Evolutionary conservation across 176 grass and related monocot genomes (phyloP), one percentile per base, ranked within the genome.

Genomic region (Luzula sylvatica): DNA sequence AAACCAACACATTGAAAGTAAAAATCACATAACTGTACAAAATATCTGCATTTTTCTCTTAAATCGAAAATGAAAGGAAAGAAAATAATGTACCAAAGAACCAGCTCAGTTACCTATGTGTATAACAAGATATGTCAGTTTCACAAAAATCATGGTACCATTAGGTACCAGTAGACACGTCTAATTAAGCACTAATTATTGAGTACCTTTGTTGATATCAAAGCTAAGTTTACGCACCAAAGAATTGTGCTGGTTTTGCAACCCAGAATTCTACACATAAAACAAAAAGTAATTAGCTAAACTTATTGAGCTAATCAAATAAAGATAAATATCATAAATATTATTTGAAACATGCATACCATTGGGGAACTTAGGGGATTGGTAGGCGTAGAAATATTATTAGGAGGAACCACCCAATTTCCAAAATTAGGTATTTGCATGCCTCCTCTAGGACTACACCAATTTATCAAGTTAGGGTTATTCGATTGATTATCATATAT

Each of bases 141-240:
- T 24, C 59, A 18, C 26, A 43, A 70, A 46, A 25, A 46, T 27
- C 23, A 23, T 14, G 6, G 13, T 7, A 35, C 30, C 9, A 35
- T 35, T 35, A n/a, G n/a, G n/a, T n/a, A n/a, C n/a, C n/a, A n/a
- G n/a, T n/a, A n/a, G n/a, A n/a, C n/a, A n/a, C n/a, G n/a, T 8
- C 20, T 65, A 20, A 61, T 8, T 11, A 26, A 20, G 13, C n/a
- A 23, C 18, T 14, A 12, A 19, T 60, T 35, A 35, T 35, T 35
- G 9, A 35, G 30, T 35, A 73, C 68, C 68, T 77, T 69, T 72
- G 54, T 83, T 83, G 11, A 77, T 62, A 16, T 73, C 62, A 64
- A 81, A 77, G 20, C 46, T 83, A 42, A 62, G 43, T 39, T 65
- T 72, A 42, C 74, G 43, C 21, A 55, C 15, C 56, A 58, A 59